Base-by-base conservation (phyloP, 106 monocot genomes). In the Cymbidium sinense region DNA sequence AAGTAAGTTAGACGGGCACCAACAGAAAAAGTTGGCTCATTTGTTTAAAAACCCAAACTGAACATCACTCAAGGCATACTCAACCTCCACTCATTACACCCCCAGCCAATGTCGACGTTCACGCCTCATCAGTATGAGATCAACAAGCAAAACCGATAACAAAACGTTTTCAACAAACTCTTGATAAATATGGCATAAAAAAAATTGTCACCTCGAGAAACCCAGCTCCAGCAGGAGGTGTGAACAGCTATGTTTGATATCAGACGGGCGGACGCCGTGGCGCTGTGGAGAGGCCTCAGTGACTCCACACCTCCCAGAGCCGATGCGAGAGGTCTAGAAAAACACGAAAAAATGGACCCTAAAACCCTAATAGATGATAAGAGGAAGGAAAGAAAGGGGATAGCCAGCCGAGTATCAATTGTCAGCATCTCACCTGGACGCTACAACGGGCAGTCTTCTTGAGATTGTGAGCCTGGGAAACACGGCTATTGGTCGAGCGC, bases 281-380 rank as follows among this genome's bases (percentile, higher is more conserved):
- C 85, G 33, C 73, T 90, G 74, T 90, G 90, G 11, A 90, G 85
- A 19, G 87, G 90, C 85, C 81, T 87, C 76, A 87, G 43, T 0
- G 87, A 87, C 41, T 79, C 79, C 18, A 82, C 11, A 44, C 34
- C 28, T 23, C 76, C 87, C 51, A 83, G 21, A 43, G 83, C 83
- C 73, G 81, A 37, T 13, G 73, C 31, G 5, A 79, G 75, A 9
- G 82, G 83, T 78, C 90, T 89, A n/a, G 70, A 23, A 77, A 47
- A 4, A 34, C 34, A 65, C 7, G 7, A 4, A 23, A 27, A 39
- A 47, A 47, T 13, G 47, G 47, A 47, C 13, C 1, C 47, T 13
- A 47, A 47, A 17, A 47, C 47, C 47, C 47, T 13, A 17, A 13
- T 9, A 13, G 1, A 17, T 47, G 13, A 10, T 44, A 47, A 13